These are phyloP conservation scores for Pisolithus albus DNA, from an alignment of 768 basidiomycete genomes.

Conservation along the genomic window DNA sequence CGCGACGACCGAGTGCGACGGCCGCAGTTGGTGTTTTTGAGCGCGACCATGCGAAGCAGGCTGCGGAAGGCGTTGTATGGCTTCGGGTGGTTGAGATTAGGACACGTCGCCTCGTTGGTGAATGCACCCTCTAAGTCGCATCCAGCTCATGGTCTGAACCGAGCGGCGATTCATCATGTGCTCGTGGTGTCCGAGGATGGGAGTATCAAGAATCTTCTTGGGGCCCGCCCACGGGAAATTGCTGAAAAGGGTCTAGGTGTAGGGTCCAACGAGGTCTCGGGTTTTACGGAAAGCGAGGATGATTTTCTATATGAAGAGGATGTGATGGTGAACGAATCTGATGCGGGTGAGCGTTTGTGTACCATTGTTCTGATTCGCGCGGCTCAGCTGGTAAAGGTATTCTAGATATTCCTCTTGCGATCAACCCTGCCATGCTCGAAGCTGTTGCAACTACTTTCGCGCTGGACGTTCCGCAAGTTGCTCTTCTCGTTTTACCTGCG, in stretches of 20 bases:
- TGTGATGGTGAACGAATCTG: conserved; percentile 11
- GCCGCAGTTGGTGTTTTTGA: conserved; percentile 62
- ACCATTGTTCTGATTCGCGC: not conserved
- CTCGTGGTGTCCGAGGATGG: conserved; percentile 54
- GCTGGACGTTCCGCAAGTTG: conserved; percentile 61
- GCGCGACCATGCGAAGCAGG: conserved; percentile 60
- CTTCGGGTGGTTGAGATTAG: conserved; percentile 52
- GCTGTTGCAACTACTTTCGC: conserved; percentile 67
- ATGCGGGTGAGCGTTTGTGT: conserved; percentile 15
- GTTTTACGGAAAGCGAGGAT: conserved; percentile 5
- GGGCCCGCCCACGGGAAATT: conserved; percentile 27
- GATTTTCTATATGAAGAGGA: conserved; percentile 21
- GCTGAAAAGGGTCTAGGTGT: not conserved
- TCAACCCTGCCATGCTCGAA: conserved; percentile 53
- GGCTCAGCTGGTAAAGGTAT: conserved; percentile 34
- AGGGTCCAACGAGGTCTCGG: not conserved
- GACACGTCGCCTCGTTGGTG: conserved; percentile 28
- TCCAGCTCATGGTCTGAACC: conserved; percentile 22
- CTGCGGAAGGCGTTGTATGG: conserved; percentile 35
- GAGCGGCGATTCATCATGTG: conserved; percentile 43
- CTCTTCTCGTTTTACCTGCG: conserved; percentile 62
- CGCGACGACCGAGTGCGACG: conserved; percentile 12
- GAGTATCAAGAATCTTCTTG: conserved; percentile 47
- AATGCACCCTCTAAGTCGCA: conserved; percentile 20
- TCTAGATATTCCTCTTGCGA: conserved; percentile 40